Conservation (phyloP, 352 stramenopile genomes). For the Globisporangium perplexum region DNA sequence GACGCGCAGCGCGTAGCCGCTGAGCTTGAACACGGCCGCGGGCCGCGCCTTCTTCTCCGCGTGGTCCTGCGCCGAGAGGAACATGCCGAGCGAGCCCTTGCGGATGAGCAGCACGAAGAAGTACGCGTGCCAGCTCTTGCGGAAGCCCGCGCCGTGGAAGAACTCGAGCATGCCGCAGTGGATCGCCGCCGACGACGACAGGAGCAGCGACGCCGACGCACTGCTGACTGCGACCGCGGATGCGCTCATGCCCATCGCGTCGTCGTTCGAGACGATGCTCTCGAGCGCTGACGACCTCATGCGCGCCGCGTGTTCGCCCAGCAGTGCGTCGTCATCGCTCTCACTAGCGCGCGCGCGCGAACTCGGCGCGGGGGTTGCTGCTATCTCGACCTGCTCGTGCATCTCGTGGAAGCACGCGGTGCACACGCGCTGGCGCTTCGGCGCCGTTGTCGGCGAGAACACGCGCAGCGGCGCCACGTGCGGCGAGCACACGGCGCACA, state of each 20-base stretch:
- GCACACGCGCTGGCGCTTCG: slow-evolving; percentile 43
- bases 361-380: neutral
- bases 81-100: slow-evolving; percentile 71
- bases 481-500: slow-evolving; percentile 62
- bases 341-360: neutral
- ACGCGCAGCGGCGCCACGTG: slow-evolving; percentile 41
- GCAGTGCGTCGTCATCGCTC: slow-evolving; percentile 6
- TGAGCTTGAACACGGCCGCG: slow-evolving; percentile 61
- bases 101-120: slow-evolving; percentile 65
- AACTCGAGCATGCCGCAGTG: slow-evolving; percentile 27
- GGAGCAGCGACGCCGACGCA: neutral
- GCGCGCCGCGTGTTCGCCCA: neutral
- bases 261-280: neutral
- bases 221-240: neutral
- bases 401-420: slow-evolving; percentile 33
- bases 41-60: slow-evolving; percentile 36
- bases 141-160: slow-evolving; percentile 47
- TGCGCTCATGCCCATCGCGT: neutral
- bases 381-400: slow-evolving; percentile 5
- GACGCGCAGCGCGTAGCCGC: slow-evolving; percentile 59
- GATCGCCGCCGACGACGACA: neutral
- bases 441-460: slow-evolving; percentile 33
- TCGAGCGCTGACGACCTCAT: slow-evolving; percentile 18
- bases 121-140: slow-evolving; percentile 55
- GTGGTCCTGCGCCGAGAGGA: slow-evolving; percentile 38